Percentiles rank a stretch among this genome's conserved stretches.
Evolutionary conservation across 2,329 filamentous ascomycete genomes (phyloP).

Genomic region (Penicillium sp.): DNA sequence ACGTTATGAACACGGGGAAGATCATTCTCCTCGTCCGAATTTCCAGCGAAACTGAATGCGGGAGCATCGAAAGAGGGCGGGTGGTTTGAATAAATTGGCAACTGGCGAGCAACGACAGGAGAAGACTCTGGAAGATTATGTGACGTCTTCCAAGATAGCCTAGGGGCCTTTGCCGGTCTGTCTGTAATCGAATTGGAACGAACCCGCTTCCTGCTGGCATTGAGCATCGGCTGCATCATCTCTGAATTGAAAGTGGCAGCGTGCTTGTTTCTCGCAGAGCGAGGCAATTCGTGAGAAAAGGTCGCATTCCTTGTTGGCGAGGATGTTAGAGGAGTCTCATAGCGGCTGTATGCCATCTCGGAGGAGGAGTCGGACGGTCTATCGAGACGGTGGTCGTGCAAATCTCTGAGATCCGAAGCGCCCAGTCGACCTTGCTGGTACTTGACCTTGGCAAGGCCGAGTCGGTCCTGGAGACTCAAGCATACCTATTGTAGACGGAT

Average conservation of each 20-base stretch:
- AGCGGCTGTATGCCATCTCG: conserved; percentile 63
- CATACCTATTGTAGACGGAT: conserved; percentile 65
- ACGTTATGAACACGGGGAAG: conserved; percentile 49
- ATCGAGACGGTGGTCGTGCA: conserved; percentile 70
- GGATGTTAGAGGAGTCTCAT: conserved; percentile 61
- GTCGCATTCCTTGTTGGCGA: conserved; percentile 78
- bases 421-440: conserved; percentile 94
- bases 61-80: conserved; percentile 72
- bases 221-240: conserved; percentile 42
- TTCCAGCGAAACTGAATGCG: conserved; percentile 47
- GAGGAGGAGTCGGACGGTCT: conserved; percentile 83
- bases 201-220: conserved; percentile 63
- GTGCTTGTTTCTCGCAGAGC: conserved; percentile 44
- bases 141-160: conserved; percentile 69
- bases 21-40: conserved; percentile 72
- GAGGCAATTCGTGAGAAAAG: conserved; percentile 77
- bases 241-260: conserved; percentile 42
- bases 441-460: conserved; percentile 95
- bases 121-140: conserved; percentile 81
- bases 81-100: conserved; percentile 70
- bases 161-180: conserved; percentile 56
- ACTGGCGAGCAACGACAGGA: conserved; percentile 72
- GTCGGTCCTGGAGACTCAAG: conserved; percentile 83
- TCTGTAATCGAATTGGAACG: conserved; percentile 59
- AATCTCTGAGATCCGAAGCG: conserved; percentile 75